phyloP scores from a whole-genome alignment of 2,329 filamentous ascomycete species.

The Fusarium sp. region DNA sequence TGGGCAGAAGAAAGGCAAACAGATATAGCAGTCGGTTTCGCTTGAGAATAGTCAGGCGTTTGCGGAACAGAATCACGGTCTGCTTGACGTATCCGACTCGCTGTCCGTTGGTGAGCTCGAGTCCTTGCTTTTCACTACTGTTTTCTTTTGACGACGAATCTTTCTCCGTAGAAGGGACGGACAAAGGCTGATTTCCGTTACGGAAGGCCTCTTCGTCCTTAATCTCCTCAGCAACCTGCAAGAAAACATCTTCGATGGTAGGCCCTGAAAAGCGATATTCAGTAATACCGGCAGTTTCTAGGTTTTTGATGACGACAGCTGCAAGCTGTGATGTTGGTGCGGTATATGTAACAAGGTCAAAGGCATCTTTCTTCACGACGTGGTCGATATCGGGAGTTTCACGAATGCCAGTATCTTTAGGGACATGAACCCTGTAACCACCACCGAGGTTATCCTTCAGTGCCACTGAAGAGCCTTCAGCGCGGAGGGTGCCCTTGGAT shows the following conservation, averaged over 20 bases:
- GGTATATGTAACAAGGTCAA: conserved; percentile 81
- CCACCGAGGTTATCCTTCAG: conserved; percentile 86
- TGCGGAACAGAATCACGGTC: conserved; percentile 79
- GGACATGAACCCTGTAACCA: conserved; percentile 85
- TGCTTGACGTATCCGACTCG: conserved; percentile 79
- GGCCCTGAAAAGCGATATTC: conserved; percentile 91
- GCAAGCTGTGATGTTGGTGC: conserved; percentile 78
- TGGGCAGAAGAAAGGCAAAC: conserved; percentile 80
- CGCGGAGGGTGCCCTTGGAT: conserved; percentile 85
- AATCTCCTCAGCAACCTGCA: conserved; percentile 86
- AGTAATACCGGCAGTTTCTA: conserved; percentile 75
- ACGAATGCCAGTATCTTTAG: conserved; percentile 66
- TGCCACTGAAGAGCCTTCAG: conserved; percentile 85
- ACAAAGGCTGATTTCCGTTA: conserved; percentile 37
- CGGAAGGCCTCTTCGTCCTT: conserved; percentile 62
- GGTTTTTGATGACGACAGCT: conserved; percentile 75
- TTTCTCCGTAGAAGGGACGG: conserved; percentile 43
- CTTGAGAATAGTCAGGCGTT: conserved; percentile 81
- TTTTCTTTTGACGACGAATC: conserved; percentile 39
- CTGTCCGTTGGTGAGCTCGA: conserved; percentile 76
- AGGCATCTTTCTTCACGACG: conserved; percentile 69
- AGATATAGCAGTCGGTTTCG: conserved; percentile 83
- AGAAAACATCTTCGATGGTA: conserved; percentile 92
- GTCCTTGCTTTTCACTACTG: conserved; percentile 51
- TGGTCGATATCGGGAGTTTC: conserved; percentile 66